phyloP scores from a whole-genome alignment of 495 filamentous ascomycete species.

The Durotheca rogersii region DNA sequence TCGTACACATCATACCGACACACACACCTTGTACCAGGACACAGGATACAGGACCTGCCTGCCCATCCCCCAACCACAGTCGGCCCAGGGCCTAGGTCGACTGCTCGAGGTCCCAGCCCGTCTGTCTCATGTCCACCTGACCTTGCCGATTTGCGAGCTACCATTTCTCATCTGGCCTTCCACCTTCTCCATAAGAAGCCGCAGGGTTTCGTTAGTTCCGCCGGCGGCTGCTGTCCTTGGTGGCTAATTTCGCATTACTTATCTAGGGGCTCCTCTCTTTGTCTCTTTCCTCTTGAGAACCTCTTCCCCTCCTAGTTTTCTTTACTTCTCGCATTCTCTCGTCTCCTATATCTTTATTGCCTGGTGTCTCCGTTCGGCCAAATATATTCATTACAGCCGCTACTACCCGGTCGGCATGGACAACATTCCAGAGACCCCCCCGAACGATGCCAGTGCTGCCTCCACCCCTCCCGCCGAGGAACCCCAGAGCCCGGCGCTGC shows the following conservation, averaged over 20 bases:
- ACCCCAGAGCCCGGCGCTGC: constrained; percentile 21
- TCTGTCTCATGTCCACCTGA: constrained; percentile 1
- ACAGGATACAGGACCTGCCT: constrained; percentile 3
- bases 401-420: constrained; percentile 21
- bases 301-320: too few species aligned
- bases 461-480: constrained; percentile 29
- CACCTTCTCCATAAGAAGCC: constrained; percentile 13
- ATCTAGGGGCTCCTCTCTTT: constrained; percentile 1
- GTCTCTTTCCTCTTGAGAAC: background rate
- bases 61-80: constrained; percentile 19
- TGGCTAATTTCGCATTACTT: constrained; percentile 7
- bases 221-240: too few species aligned
- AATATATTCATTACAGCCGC: too few species aligned
- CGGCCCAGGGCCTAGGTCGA: constrained; percentile 16
- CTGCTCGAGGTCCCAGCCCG: constrained; percentile 1
- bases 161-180: constrained; percentile 12
- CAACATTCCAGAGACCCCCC: constrained; percentile 21
- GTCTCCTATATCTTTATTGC: background rate
- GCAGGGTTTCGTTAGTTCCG: constrained; percentile 30
- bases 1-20: too few species aligned
- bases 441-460: constrained; percentile 24
- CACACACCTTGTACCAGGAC: too few species aligned
- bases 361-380: constrained; percentile 17
- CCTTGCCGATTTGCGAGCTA: too few species aligned
- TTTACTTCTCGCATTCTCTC: too few species aligned